Conservation (phyloP, 2,329 filamentous ascomycete genomes). For the Pseudocercospora fijiensis region DNA sequence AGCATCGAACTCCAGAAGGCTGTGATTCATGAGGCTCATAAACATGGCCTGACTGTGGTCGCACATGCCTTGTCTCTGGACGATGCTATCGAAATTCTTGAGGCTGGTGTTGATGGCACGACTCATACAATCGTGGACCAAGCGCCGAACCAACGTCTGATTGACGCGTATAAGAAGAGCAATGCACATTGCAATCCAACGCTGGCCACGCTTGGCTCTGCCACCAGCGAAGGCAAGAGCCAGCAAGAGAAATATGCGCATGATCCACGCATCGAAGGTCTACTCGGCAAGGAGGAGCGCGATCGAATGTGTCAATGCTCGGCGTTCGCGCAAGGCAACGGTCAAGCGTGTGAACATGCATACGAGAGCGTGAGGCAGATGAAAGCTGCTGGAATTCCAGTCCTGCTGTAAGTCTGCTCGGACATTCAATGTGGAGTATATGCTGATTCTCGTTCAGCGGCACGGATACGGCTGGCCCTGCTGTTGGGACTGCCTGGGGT, state of each 20-base stretch:
- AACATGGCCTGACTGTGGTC: slow-evolving; percentile 41
- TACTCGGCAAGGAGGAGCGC: slow-evolving; percentile 39
- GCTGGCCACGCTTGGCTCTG: slow-evolving; percentile 42
- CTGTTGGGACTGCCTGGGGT: slow-evolving; percentile 47
- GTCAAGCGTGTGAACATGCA: slow-evolving; percentile 42
- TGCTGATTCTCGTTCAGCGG: slow-evolving; percentile 35
- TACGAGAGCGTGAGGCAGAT: slow-evolving; percentile 45
- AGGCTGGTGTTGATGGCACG: slow-evolving; percentile 46
- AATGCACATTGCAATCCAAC: slow-evolving; percentile 48
- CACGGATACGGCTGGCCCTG: slow-evolving; percentile 46
- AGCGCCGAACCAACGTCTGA: slow-evolving; percentile 40
- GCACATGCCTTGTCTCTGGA: slow-evolving; percentile 44
- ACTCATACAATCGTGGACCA: slow-evolving; percentile 47
- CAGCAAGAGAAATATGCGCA: slow-evolving; percentile 44
- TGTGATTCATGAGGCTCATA: slow-evolving; percentile 45
- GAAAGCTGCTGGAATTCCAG: slow-evolving; percentile 43
- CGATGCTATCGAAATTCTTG: slow-evolving; percentile 46
- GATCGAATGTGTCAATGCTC: slow-evolving; percentile 45
- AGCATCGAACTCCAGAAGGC: slow-evolving; percentile 47
- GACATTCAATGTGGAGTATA: neutral
- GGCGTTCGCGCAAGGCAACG: slow-evolving; percentile 37
- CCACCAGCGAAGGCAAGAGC: slow-evolving; percentile 44
- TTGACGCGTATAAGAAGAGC: slow-evolving; percentile 45
- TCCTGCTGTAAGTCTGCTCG: slow-evolving; percentile 40
- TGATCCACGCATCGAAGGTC: slow-evolving; percentile 39